phyloP scores from a whole-genome alignment of 345 rosid genomes.

The Anacardium occidentale region DNA sequence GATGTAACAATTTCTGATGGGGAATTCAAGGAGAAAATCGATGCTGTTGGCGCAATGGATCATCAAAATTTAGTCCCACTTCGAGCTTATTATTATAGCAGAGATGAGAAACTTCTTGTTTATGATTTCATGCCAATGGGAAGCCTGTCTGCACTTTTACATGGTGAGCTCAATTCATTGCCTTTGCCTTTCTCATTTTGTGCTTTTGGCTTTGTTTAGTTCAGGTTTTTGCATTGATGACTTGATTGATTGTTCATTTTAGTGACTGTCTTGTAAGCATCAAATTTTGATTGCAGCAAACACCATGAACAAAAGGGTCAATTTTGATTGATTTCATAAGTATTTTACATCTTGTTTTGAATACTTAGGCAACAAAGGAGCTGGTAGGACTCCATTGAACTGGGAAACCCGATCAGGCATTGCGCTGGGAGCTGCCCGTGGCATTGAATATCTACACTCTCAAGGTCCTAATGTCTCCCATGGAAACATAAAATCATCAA shows the following conservation, averaged over 20 bases:
- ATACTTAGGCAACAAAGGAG: conserved; percentile 81
- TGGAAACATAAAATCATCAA: conserved; percentile 92
- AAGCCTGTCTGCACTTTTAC: conserved; percentile 93
- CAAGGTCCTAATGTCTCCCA: conserved; percentile 78
- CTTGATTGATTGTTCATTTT: not conserved
- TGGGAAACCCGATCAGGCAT: conserved; percentile 79
- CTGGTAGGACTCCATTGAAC: conserved; percentile 78
- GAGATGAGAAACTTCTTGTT: conserved; percentile 95
- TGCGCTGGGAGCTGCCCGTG: conserved; percentile 86
- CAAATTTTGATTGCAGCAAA: not conserved
- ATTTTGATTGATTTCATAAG: not conserved
- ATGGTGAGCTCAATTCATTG: conserved; percentile 47
- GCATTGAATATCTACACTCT: conserved; percentile 81
- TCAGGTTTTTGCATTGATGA: not conserved
- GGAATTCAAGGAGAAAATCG: conserved; percentile 87
- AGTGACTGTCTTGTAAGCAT: not conserved
- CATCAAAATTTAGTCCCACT: conserved; percentile 84
- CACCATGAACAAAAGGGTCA: not conserved
- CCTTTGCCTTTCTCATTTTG: conserved; percentile 13
- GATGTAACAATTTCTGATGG: conserved; percentile 70
- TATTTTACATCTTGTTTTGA: conserved; percentile 7
- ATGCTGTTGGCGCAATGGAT: conserved; percentile 81
- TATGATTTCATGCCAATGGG: conserved; percentile 98
- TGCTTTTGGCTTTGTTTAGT: not conserved
- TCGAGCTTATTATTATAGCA: conserved; percentile 83